Conservation (phyloP, 441 rosid genomes). For the Geranium incanum region DNA sequence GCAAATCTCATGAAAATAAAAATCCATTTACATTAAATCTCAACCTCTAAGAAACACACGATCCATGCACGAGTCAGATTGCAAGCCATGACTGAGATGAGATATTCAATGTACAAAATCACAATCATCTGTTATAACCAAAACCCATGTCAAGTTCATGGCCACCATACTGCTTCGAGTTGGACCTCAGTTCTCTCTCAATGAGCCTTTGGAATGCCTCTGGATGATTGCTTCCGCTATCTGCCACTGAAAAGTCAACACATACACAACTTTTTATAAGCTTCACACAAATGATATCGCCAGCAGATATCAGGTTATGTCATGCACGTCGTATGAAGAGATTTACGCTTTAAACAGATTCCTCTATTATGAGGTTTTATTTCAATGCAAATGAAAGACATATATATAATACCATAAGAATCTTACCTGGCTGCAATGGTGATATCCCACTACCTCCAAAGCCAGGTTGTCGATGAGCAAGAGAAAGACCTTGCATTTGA, state of each 20-base stretch:
- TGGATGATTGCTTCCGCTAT: slow-evolving; percentile 46
- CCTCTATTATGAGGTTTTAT: not conserved
- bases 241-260: slow-evolving; percentile 40
- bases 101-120: slow-evolving; percentile 19
- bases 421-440: slow-evolving; percentile 35
- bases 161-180: slow-evolving; percentile 48
- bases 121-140: slow-evolving; percentile 40
- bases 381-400: not conserved
- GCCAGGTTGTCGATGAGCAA: slow-evolving; percentile 56
- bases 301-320: too few species aligned
- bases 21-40: slow-evolving; percentile 24
- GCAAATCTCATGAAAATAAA: slow-evolving; percentile 18
- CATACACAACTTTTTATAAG: not conserved
- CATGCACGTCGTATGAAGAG: not conserved
- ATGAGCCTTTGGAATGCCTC: slow-evolving; percentile 68
- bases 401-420: not conserved
- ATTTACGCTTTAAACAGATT: not conserved
- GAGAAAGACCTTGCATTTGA: slow-evolving; percentile 58
- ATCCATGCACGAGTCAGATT: slow-evolving; percentile 9
- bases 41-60: slow-evolving; percentile 15
- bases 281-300: not conserved
- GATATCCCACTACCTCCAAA: slow-evolving; percentile 35
- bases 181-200: slow-evolving; percentile 71
- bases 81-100: slow-evolving; percentile 10
- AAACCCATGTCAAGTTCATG: slow-evolving; percentile 76